phyloP scores from a whole-genome alignment of 2,329 filamentous ascomycete genomes.

The Ascochyta pisi region DNA sequence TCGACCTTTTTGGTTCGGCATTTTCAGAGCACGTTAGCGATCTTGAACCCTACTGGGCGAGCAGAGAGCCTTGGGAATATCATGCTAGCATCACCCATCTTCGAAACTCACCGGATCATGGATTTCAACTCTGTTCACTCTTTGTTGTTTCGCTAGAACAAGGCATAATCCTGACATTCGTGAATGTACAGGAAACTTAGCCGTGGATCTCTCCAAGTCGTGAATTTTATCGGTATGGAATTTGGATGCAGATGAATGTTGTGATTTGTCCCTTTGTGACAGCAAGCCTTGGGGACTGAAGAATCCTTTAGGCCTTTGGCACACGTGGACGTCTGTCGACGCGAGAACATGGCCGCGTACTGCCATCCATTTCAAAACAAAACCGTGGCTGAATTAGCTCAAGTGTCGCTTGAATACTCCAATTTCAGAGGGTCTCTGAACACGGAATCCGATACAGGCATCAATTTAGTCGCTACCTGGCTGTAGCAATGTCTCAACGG shows the following conservation, averaged over 20 bases:
- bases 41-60: not conserved
- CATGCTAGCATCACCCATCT: not conserved
- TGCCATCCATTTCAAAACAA: too few relatives aligned
- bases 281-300: too few relatives aligned
- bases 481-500: not conserved
- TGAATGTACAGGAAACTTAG: not conserved
- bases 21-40: not conserved
- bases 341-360: too few relatives aligned
- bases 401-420: not conserved
- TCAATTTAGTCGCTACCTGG: not conserved
- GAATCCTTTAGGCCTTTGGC: too few relatives aligned
- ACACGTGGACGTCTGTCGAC: too few relatives aligned
- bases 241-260: too few relatives aligned
- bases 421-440: not conserved
- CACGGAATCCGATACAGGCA: not conserved
- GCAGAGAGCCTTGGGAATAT: not conserved
- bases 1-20: not conserved
- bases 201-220: not conserved
- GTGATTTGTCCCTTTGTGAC: too few relatives aligned
- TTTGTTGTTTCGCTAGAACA: too few relatives aligned
- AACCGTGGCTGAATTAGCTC: too few relatives aligned
- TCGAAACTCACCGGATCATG: not conserved
- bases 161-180: too few relatives aligned
- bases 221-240: not conserved
- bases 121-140: too few relatives aligned